Conservation (phyloP, 2,329 filamentous ascomycete species). For the Didymella exigua region DNA sequence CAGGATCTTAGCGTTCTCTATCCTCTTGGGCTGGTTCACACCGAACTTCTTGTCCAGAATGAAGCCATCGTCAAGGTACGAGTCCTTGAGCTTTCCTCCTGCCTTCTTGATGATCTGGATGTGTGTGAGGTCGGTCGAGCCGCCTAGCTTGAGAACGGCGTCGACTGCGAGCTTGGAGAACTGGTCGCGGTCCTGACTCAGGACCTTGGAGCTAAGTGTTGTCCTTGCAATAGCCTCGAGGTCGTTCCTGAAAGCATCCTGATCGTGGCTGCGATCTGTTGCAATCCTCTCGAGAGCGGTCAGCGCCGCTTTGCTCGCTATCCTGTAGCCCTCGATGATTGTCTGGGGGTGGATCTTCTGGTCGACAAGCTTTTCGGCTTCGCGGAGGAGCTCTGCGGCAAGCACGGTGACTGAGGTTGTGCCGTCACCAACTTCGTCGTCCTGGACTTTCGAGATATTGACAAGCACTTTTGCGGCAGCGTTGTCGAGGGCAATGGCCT, state of each 20-base stretch:
- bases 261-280: conserved; percentile 85
- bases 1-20: conserved; percentile 98
- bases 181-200: conserved; percentile 90
- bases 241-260: conserved; percentile 85
- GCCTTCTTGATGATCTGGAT: conserved; percentile 99
- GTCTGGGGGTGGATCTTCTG: conserved; percentile 99
- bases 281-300: conserved; percentile 82
- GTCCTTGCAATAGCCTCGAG: conserved; percentile 89
- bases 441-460: conserved; percentile 99
- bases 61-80: conserved; percentile 96
- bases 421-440: conserved; percentile 97
- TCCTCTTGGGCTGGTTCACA: conserved; percentile 94
- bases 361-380: conserved; percentile 95
- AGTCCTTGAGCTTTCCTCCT: conserved; percentile 95
- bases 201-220: conserved; percentile 95
- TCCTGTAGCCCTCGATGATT: conserved; percentile 98
- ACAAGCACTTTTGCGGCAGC: conserved; percentile 97
- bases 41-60: conserved; percentile 99
- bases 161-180: conserved; percentile 90
- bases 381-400: conserved; percentile 90
- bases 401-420: conserved; percentile 98
- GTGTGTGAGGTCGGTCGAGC: conserved; percentile 91
- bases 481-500: conserved; percentile 97
- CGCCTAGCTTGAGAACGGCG: conserved; percentile 86
- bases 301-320: conserved; percentile 89